A percentile compares a stretch with the other conserved stretches of the same genome.
These are phyloP conservation scores for Hericium coralloides DNA, from an alignment of 768 basidiomycete species.

Conservation along the genomic window DNA sequence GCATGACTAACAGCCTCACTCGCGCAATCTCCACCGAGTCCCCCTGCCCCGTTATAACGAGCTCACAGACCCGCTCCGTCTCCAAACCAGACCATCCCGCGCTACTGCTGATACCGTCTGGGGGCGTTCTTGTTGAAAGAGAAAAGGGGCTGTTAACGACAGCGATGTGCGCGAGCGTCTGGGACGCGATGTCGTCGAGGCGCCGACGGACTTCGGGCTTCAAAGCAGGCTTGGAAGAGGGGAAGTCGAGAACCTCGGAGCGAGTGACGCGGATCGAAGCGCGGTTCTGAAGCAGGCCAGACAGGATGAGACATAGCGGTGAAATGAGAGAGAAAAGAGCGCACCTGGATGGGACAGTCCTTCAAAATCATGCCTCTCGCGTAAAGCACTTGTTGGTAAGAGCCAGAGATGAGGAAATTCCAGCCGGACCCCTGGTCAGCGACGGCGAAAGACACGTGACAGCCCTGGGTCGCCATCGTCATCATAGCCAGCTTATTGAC, in stretches of 20 bases:
- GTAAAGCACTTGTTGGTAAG: conserved; percentile 88
- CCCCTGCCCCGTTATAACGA: conserved; percentile 82
- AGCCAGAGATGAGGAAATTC: conserved; percentile 88
- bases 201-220: conserved; percentile 76
- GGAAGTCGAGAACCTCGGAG: conserved; percentile 86
- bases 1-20: conserved; percentile 83
- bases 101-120: conserved; percentile 66
- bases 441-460: conserved; percentile 72
- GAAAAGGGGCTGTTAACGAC: conserved; percentile 82
- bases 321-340: conserved; percentile 16
- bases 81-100: conserved; percentile 88
- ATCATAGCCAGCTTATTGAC: conserved; percentile 72
- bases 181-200: conserved; percentile 90
- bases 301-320: conserved; percentile 10
- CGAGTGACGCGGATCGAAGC: conserved; percentile 84
- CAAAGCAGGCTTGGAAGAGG: conserved; percentile 66
- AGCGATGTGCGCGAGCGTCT: conserved; percentile 88
- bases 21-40: conserved; percentile 89
- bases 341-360: conserved; percentile 79
- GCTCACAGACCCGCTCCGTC: conserved; percentile 88
- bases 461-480: conserved; percentile 73
- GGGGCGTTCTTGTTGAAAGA: conserved; percentile 66
- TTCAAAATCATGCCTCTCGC: conserved; percentile 84
- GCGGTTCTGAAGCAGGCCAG: conserved; percentile 48
- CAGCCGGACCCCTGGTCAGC: conserved; percentile 66